phyloP scores from a whole-genome alignment of 345 rosid genomes.

The Xanthoceras sorbifolium region DNA sequence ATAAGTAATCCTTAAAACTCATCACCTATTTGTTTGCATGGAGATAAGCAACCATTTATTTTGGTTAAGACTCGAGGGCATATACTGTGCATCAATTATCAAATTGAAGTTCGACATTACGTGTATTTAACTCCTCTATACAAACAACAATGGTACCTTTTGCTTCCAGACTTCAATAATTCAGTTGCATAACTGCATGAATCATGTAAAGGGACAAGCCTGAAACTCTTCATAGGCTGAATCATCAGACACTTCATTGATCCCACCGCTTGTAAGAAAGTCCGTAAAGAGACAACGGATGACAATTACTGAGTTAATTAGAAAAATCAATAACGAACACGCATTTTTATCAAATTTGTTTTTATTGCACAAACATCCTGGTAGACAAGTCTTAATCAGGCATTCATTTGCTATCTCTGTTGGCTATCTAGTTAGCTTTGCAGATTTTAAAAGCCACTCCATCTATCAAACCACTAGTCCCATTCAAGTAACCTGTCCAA shows the following conservation, averaged over 20 bases:
- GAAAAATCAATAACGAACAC: background rate
- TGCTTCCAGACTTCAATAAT: background rate
- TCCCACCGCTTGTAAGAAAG: background rate
- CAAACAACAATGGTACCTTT: background rate
- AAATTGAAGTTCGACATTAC: background rate
- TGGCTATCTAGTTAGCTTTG: too few species aligned
- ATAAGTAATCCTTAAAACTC: background rate
- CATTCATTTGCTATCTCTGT: background rate
- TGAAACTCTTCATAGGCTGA: background rate
- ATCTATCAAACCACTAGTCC: background rate
- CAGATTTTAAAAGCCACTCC: background rate
- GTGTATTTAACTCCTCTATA: background rate
- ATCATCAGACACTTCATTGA: background rate
- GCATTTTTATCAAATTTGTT: background rate
- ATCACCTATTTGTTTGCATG: background rate
- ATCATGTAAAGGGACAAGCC: background rate
- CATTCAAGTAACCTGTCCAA: background rate
- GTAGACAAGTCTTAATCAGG: background rate
- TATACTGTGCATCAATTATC: background rate
- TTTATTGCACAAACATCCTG: background rate
- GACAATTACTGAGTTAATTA: background rate
- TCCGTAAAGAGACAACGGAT: background rate
- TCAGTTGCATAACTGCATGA: background rate
- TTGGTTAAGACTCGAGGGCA: background rate
- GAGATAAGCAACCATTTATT: background rate